phyloP scores from a whole-genome alignment of 2,329 filamentous ascomycete genomes.

The Tricladium varicosporioides region DNA sequence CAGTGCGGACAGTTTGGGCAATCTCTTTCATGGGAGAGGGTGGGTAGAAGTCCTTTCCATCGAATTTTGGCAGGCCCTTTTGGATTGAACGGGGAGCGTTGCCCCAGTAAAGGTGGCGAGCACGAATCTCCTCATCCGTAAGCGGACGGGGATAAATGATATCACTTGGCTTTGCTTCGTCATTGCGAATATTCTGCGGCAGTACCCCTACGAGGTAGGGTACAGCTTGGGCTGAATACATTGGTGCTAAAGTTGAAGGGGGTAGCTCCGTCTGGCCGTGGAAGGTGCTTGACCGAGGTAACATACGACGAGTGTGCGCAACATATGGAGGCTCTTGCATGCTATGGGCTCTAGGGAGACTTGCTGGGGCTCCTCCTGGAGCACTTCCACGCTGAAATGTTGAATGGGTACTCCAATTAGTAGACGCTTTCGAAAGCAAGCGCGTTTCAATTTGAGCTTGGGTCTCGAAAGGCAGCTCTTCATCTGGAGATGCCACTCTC shows the following conservation, averaged over 20 bases:
- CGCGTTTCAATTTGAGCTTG: conserved; percentile 23
- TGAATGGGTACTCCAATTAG: conserved; percentile 19
- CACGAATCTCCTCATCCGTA: conserved; percentile 56
- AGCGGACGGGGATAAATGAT: conserved; percentile 56
- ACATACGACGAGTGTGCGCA: not conserved
- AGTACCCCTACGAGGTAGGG: conserved; percentile 57
- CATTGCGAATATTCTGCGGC: conserved; percentile 43
- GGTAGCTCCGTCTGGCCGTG: conserved; percentile 13
- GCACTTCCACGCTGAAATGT: not conserved
- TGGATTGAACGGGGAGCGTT: conserved; percentile 50
- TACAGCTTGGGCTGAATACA: conserved; percentile 6
- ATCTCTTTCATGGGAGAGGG: conserved; percentile 48
- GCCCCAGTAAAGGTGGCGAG: conserved; percentile 61
- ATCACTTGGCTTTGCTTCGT: conserved; percentile 43
- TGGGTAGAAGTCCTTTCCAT: conserved; percentile 63
- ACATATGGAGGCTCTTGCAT: conserved; percentile 11
- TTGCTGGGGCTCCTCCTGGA: not conserved
- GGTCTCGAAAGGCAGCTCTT: conserved; percentile 8
- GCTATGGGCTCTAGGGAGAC: conserved; percentile 13
- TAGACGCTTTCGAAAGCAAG: conserved; percentile 20
- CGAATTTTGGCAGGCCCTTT: conserved; percentile 57
- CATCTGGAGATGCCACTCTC: not conserved
- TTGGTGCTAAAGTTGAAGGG: not conserved
- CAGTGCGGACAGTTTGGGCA: not conserved
- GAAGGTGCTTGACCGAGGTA: conserved; percentile 21